These are phyloP conservation scores for Cymbidium sinense DNA, from an alignment of 106 monocot genomes.

Conservation along the genomic window DNA sequence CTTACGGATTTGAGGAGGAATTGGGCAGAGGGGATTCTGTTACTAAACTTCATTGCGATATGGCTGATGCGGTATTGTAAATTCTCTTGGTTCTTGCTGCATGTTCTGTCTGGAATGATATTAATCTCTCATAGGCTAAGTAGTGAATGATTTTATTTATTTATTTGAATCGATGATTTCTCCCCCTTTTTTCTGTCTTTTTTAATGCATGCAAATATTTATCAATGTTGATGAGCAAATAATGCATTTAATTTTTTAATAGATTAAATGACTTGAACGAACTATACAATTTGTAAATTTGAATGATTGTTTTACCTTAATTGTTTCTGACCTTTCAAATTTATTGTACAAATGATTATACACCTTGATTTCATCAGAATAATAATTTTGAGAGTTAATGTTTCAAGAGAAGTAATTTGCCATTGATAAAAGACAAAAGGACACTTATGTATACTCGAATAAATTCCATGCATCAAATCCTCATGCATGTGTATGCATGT, in stretches of 20 bases:
- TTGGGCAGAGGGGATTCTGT: constrained; percentile 20
- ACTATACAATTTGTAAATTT: not conserved
- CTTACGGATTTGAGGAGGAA: constrained; percentile 19
- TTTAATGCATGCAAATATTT: not conserved
- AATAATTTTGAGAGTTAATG: too few relatives aligned
- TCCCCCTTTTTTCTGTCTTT: not conserved
- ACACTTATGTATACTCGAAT: too few relatives aligned
- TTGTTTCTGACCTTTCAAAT: not conserved
- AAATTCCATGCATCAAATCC: too few relatives aligned
- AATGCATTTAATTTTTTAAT: not conserved
- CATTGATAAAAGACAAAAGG: too few relatives aligned
- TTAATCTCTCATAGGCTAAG: not conserved
- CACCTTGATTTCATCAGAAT: not conserved
- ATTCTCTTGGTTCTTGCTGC: not conserved
- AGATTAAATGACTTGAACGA: not conserved
- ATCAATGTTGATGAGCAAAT: not conserved
- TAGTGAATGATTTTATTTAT: not conserved
- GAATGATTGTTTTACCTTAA: not conserved
- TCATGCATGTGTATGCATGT: too few relatives aligned
- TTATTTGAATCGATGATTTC: not conserved
- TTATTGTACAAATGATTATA: not conserved
- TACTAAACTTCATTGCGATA: constrained; percentile 23
- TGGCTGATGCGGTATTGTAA: constrained; percentile 23
- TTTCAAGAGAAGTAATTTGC: too few relatives aligned
- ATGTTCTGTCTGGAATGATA: not conserved